These are phyloP conservation scores for Phytophthora constricta DNA, from an alignment of 352 stramenopile species.

Conservation along the genomic window DNA sequence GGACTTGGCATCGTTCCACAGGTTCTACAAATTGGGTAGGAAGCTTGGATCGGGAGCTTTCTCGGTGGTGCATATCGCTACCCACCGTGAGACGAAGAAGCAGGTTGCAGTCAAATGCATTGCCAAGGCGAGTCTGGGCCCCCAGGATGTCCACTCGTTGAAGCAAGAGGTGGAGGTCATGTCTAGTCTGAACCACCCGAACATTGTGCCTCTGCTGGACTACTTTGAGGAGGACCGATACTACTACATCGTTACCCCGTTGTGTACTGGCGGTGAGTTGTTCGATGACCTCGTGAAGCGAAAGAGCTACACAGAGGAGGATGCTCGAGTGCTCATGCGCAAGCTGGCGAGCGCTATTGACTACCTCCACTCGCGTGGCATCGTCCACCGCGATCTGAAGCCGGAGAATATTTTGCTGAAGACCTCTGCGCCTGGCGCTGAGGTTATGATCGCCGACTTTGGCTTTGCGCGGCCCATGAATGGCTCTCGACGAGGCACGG, in stretches of 20 bases:
- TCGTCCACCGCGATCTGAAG: conserved; percentile 93
- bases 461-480: conserved; percentile 83
- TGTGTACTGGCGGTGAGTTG: conserved; percentile 91
- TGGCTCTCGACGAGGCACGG: conserved; percentile 58
- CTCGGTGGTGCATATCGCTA: conserved; percentile 89
- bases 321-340: conserved; percentile 91
- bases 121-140: conserved; percentile 58
- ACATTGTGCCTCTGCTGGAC: conserved; percentile 74
- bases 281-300: conserved; percentile 96
- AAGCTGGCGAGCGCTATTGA: conserved; percentile 92
- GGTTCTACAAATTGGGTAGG: conserved; percentile 81
- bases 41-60: conserved; percentile 89
- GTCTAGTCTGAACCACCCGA: conserved; percentile 72
- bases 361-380: conserved; percentile 93
- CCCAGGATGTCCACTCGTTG: conserved; percentile 59
- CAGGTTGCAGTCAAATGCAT: conserved; percentile 87
- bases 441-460: conserved; percentile 92
- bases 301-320: conserved; percentile 95
- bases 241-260: conserved; percentile 83
- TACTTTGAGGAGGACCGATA: conserved; percentile 81
- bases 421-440: conserved; percentile 66
- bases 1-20: conserved; percentile 60
- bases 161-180: conserved; percentile 82
- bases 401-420: conserved; percentile 91
- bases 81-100: conserved; percentile 71